phyloP scores from a whole-genome alignment of 805 yeast genomes.

The Debaryomyces tyrocola region DNA sequence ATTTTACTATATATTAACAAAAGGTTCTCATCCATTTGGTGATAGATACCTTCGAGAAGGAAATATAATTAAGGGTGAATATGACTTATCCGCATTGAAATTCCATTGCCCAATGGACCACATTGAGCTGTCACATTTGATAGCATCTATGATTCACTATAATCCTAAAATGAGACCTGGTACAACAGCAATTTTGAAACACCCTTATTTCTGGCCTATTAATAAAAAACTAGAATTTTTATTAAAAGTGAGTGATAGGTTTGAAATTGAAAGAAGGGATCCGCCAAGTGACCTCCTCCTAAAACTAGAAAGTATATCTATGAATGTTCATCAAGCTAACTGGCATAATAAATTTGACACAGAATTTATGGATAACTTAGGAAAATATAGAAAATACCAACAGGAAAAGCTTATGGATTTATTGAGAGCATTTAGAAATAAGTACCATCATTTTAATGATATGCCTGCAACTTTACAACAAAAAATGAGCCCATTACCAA shows the following conservation, averaged over 20 bases:
- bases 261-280: conserved; percentile 80
- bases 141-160: conserved; percentile 65
- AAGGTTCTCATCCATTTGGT: conserved; percentile 95
- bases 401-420: conserved; percentile 79
- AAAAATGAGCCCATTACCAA: conserved; percentile 77
- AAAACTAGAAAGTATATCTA: conserved; percentile 53
- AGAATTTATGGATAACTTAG: conserved; percentile 78
- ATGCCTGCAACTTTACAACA: conserved; percentile 64
- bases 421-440: conserved; percentile 85
- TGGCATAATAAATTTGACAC: conserved; percentile 78
- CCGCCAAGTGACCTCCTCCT: conserved; percentile 66
- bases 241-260: conserved; percentile 84
- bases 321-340: conserved; percentile 54
- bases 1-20: conserved; percentile 78
- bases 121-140: conserved; percentile 71
- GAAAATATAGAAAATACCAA: conserved; percentile 87
- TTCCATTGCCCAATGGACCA: conserved; percentile 41
- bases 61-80: conserved; percentile 73
- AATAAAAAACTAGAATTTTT: conserved; percentile 79
- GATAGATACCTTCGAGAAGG: conserved; percentile 84
- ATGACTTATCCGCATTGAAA: conserved; percentile 49
- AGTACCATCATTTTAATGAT: conserved; percentile 93
- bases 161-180: conserved; percentile 74
- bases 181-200: conserved; percentile 65
- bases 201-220: conserved; percentile 85